Base-by-base conservation (phyloP, 257 asterid species). In the Solanum tacnaense region DNA sequence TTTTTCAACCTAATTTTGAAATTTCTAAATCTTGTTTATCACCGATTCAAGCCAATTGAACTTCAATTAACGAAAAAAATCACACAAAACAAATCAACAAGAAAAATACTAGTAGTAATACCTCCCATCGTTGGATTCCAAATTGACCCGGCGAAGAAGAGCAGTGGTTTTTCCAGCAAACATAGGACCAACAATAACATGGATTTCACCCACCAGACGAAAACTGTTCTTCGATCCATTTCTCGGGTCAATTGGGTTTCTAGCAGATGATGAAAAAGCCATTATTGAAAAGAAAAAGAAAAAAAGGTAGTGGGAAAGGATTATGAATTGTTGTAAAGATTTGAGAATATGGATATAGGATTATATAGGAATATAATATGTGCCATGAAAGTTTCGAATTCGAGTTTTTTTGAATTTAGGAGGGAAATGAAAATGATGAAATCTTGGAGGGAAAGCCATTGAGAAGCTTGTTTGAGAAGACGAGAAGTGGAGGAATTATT, bases 141-240 rank as follows among this genome's bases (percentile, higher is more conserved):
- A 86, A 29, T 85, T 91, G 29, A 91, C 91, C 11, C 97, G 92
- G 87, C 93, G 93, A 89, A 94, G 95, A 85, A 94, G 96, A 23
- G 95, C 93, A 21, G 99, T 96, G 35, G 98, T 92, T 88, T 96
- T 96, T 25, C 99, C 98, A 41, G 98, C 98, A 84, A 96, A 96
- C 98, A 96, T 96, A 34, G 99, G 98, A 16, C 98, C 99, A 7
- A 94, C 70, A 84, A 96, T 96, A 88, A 96, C 95, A 72, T 96
- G 98, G n/a, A 96, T 90, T 92, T 96, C 95, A 0, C 99, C 98
- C 16, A 75, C 20, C 36, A 72, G 89, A 68, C 84, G n/a, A 78
- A 60, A 70, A 88, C 29, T 73, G 9, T 18, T 73, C 29, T 34
- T 74, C 9, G 29, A 35, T 9, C 82, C 82, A 72, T 12, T 74